Conservation (phyloP, 257 asterid species). For the Craterostigma plantagineum region DNA sequence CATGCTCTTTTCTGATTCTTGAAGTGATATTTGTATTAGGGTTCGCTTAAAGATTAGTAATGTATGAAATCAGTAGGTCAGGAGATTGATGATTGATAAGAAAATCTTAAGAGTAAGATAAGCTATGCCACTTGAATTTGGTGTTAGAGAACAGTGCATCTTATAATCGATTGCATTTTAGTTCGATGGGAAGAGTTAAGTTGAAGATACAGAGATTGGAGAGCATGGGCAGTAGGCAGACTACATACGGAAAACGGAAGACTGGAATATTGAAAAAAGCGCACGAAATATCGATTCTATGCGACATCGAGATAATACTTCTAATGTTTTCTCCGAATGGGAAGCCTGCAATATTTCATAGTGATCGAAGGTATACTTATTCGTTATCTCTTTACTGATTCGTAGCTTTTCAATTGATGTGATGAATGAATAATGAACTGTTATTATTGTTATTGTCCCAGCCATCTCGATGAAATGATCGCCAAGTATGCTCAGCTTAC, state of each 20-base stretch:
- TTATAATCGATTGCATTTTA: too few species aligned
- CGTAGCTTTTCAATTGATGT: not conserved
- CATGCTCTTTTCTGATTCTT: too few species aligned
- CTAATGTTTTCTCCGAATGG: constrained; percentile 82
- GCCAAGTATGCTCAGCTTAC: constrained; percentile 70
- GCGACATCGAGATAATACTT: constrained; percentile 71
- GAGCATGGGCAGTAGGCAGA: constrained; percentile 56
- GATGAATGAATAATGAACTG: too few species aligned
- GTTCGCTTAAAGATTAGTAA: too few species aligned
- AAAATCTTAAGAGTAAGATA: too few species aligned
- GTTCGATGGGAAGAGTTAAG: constrained; percentile 72
- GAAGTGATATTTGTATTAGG: too few species aligned
- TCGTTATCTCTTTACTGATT: not conserved
- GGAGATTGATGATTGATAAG: too few species aligned
- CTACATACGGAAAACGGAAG: constrained; percentile 65
- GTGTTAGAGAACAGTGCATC: too few species aligned
- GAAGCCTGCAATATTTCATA: constrained; percentile 54
- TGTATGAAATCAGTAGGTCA: too few species aligned
- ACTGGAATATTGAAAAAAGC: constrained; percentile 76
- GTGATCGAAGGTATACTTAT: constrained; percentile 49
- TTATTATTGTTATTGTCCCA: constrained; percentile 7
- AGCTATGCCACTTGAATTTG: too few species aligned
- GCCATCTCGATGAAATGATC: constrained; percentile 69
- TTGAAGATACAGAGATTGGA: constrained; percentile 70
- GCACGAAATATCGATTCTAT: constrained; percentile 65